Percentiles rank a stretch among this genome's conserved stretches.
phyloP scores from a whole-genome alignment of 805 yeast genomes.

The Cyberlindnera subsufficiens region DNA sequence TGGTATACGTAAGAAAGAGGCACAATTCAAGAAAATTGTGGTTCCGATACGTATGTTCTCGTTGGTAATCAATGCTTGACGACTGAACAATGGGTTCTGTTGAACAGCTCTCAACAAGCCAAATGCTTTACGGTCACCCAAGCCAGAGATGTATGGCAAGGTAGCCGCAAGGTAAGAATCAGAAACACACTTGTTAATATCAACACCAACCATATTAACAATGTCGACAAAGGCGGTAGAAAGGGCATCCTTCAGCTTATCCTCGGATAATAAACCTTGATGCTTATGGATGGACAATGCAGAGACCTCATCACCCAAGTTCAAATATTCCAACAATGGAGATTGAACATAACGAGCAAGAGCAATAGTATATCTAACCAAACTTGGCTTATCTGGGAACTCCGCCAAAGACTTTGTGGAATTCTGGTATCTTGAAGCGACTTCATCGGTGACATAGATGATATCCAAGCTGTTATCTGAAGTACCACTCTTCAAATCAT shows the following conservation, averaged over 20 bases:
- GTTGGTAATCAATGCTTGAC: constrained; percentile 81
- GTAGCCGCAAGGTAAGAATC: constrained; percentile 65
- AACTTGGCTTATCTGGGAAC: constrained; percentile 76
- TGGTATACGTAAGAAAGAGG: constrained; percentile 81
- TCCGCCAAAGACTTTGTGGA: constrained; percentile 72
- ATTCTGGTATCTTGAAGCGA: constrained; percentile 81
- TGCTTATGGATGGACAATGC: constrained; percentile 64
- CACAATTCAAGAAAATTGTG: constrained; percentile 82
- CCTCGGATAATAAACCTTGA: constrained; percentile 66
- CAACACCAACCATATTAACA: constrained; percentile 88
- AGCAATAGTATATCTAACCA: constrained; percentile 80
- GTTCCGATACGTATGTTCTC: constrained; percentile 61
- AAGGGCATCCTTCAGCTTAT: constrained; percentile 55
- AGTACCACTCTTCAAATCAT: constrained; percentile 39
- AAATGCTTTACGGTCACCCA: constrained; percentile 93
- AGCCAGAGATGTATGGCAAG: constrained; percentile 79
- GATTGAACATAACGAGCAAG: constrained; percentile 89
- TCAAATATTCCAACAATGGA: constrained; percentile 86
- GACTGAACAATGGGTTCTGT: constrained; percentile 53
- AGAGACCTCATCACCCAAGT: constrained; percentile 67
- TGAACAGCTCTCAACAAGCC: constrained; percentile 81
- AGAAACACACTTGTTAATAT: constrained; percentile 82
- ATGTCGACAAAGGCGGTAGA: constrained; percentile 85
- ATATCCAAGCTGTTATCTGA: constrained; percentile 48
- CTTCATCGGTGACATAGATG: constrained; percentile 87